Evolutionary conservation across 2,329 filamentous ascomycete species (phyloP).

Genomic region (Tolypocladium album): DNA sequence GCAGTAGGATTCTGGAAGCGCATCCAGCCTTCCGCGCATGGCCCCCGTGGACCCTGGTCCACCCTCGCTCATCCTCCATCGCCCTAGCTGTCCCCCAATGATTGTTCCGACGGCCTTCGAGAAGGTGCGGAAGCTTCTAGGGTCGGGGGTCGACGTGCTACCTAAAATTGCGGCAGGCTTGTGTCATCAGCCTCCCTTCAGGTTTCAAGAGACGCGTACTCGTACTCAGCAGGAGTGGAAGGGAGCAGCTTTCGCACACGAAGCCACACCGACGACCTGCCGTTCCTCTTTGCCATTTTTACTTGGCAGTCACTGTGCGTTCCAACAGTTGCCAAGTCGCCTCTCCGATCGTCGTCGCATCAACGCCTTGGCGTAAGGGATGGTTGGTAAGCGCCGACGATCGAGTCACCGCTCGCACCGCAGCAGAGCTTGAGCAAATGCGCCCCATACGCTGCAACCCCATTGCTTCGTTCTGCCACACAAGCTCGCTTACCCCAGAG

Average conservation of each 20-base stretch:
- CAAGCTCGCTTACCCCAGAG: background rate
- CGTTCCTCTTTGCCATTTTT: background rate
- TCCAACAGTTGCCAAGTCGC: background rate
- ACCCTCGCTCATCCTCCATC: background rate
- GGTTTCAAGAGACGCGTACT: background rate
- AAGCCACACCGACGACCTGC: background rate
- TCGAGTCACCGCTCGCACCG: background rate
- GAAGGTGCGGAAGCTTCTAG: background rate
- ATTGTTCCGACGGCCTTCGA: background rate
- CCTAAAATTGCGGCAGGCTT: background rate
- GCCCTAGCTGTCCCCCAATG: background rate
- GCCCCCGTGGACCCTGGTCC: background rate
- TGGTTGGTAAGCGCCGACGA: background rate
- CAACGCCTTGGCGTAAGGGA: background rate
- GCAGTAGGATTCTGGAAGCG: slow-evolving; percentile 25
- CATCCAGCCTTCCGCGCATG: slow-evolving; percentile 7
- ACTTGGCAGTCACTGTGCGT: background rate
- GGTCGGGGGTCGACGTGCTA: background rate
- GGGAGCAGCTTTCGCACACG: background rate
- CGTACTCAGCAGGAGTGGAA: background rate
- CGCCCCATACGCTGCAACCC: background rate
- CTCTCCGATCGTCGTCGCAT: background rate
- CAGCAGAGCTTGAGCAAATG: background rate
- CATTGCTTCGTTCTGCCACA: background rate
- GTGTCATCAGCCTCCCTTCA: background rate